Base-by-base conservation (phyloP, 371 early-diverging fungal species). In the Saksenaea oblongispora region DNA sequence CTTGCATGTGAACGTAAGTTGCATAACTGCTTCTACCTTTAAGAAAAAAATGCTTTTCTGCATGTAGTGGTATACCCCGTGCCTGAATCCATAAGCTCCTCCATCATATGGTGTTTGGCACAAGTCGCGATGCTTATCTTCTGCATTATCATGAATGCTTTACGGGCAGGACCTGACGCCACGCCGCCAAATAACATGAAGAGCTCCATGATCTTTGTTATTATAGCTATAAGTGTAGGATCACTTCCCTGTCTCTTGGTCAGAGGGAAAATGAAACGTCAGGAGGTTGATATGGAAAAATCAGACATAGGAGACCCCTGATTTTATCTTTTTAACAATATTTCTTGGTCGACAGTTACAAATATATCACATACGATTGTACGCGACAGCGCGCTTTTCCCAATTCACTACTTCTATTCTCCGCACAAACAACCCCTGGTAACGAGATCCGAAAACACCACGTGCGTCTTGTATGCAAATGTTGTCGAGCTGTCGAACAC, bases 91-190 rank as follows among this genome's bases (percentile, higher is more conserved):
- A 39, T 79, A 2, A 44, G 69, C 5, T 67, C 70, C 10, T 69
- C 69, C 15, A 22, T 79, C 5, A 62, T 74, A 10, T 79, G 74
- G 74, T 34, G 71, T 1, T 17, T 67, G 10, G 36, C 42, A 9
- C 66, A 71, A 3, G 56, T 55, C 8, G 34, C 61, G 11, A 69
- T 74, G 66, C 51, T 79, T 2, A 56, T 79, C 3, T 76, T 79
- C 42, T 69, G 66, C 17, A 63, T 79, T 8, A 53, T 74, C 3
- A 63, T 70, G 10, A 74, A 79, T 58, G 54, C 66, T 0, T 44
- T 79, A 10, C 58, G 79, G 9, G 79, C 72, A 18, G 79, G 79
- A 7, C 76, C 76, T n/a, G 74, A 74, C 18, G 76, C 74, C 0
- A 37, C 57, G 27, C 79, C 79, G 11, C 76, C 76, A 8, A 63